These are phyloP conservation scores for Fragaria vesca DNA, from an alignment of 306 rosid genomes.

Conservation along the genomic window DNA sequence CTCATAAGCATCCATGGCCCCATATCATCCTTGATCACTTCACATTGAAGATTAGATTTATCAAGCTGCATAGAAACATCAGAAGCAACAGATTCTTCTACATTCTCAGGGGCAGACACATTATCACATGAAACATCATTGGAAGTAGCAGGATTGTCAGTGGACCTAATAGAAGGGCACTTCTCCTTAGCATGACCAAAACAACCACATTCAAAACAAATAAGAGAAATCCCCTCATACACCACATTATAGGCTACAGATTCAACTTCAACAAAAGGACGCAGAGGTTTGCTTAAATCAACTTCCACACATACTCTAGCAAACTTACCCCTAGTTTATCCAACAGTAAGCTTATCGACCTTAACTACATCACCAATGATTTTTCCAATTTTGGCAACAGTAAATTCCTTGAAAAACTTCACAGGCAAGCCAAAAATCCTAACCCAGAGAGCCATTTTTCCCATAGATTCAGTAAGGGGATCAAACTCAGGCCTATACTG, in stretches of 20 bases:
- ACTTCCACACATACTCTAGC: background rate
- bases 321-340: background rate
- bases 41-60: background rate
- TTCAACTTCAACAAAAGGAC: background rate
- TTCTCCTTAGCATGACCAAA: background rate
- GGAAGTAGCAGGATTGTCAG: background rate
- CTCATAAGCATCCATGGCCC: background rate
- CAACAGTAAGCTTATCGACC: background rate
- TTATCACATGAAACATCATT: too few species aligned
- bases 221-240: background rate
- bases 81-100: background rate
- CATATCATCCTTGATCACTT: background rate
- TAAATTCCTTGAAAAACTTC: background rate
- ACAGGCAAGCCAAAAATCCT: background rate
- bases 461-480: background rate
- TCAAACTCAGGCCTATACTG: background rate
- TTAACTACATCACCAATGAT: background rate
- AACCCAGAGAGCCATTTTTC: background rate
- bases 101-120: too few species aligned
- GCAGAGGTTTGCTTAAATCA: background rate
- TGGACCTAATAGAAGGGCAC: background rate
- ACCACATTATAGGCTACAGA: background rate
- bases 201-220: background rate
- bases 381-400: background rate
- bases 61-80: background rate